Percentiles rank a stretch among this genome's conserved stretches.
These are phyloP conservation scores for Oenanthe javanica DNA, from an alignment of 140 eudicot species.

Conservation along the genomic window DNA sequence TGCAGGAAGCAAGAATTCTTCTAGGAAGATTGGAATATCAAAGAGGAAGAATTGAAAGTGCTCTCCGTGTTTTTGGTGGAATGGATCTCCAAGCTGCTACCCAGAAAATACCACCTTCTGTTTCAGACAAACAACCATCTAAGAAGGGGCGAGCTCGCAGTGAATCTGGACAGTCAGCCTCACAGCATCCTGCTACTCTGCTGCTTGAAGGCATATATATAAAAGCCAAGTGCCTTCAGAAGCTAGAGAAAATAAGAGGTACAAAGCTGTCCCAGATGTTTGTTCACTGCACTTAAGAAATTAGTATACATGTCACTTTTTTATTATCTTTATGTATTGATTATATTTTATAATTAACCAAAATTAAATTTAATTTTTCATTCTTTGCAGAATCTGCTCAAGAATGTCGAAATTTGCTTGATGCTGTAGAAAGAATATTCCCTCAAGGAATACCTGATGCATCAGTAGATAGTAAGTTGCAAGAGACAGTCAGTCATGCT, in stretches of 20 bases:
- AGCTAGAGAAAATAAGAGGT: conserved; percentile 70
- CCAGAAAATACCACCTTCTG: conserved; percentile 55
- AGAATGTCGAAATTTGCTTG: conserved; percentile 80
- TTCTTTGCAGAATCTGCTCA: conserved; percentile 57
- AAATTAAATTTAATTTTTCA: background rate
- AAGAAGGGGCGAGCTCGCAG: conserved; percentile 53
- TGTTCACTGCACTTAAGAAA: background rate
- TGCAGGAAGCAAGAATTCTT: conserved; percentile 91
- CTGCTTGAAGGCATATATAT: conserved; percentile 85
- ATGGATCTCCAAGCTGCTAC: conserved; percentile 82
- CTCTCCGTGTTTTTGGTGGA: conserved; percentile 74
- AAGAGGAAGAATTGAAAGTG: conserved; percentile 84
- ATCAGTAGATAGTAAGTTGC: conserved; percentile 56
- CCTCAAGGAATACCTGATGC: conserved; percentile 69
- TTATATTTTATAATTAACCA: background rate
- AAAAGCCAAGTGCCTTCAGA: conserved; percentile 92
- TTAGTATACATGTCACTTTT: background rate
- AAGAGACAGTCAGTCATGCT: conserved; percentile 78
- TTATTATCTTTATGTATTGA: background rate
- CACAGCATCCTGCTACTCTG: conserved; percentile 79
- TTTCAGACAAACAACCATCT: conserved; percentile 47
- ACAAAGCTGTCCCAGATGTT: conserved; percentile 13
- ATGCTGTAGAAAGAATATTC: conserved; percentile 87
- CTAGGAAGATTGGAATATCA: conserved; percentile 91
- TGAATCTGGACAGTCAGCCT: conserved; percentile 35